A percentile compares a stretch with the other conserved stretches of the same genome.
These are phyloP conservation scores for Apocynum venetum DNA, from an alignment of 257 asterid species.

Conservation along the genomic window DNA sequence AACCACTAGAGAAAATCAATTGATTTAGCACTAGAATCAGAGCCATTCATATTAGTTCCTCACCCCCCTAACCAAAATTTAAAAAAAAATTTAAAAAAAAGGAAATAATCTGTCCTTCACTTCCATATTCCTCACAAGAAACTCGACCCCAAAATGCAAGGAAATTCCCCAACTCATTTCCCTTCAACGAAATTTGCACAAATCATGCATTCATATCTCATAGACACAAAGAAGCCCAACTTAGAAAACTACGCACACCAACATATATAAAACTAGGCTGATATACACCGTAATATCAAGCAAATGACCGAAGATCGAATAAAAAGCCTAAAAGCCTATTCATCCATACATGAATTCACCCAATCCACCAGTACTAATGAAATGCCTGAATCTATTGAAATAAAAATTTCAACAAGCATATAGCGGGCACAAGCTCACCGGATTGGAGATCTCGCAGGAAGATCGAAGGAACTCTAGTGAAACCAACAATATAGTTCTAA, in stretches of 20 bases:
- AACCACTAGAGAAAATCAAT: background rate
- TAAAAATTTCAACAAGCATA: background rate
- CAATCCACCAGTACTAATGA: background rate
- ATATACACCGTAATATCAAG: background rate
- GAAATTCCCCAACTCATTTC: background rate
- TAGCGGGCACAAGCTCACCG: slow-evolving; percentile 23
- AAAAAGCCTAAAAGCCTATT: too few species aligned
- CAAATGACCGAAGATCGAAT: too few species aligned
- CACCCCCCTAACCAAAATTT: too few species aligned
- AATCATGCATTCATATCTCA: background rate
- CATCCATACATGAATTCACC: background rate
- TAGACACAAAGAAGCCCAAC: background rate
- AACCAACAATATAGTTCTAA: background rate
- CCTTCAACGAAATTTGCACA: background rate
- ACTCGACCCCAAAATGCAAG: background rate
- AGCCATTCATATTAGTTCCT: background rate
- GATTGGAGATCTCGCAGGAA: slow-evolving; percentile 33
- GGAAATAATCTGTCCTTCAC: background rate
- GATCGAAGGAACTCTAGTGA: slow-evolving; percentile 1
- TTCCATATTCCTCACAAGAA: background rate
- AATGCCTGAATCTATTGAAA: background rate
- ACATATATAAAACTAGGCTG: background rate
- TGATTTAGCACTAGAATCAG: background rate
- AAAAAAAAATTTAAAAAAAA: background rate
- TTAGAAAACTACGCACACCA: background rate